Base-by-base conservation (phyloP, 352 stramenopile genomes). In the Pythium brassicae region DNA sequence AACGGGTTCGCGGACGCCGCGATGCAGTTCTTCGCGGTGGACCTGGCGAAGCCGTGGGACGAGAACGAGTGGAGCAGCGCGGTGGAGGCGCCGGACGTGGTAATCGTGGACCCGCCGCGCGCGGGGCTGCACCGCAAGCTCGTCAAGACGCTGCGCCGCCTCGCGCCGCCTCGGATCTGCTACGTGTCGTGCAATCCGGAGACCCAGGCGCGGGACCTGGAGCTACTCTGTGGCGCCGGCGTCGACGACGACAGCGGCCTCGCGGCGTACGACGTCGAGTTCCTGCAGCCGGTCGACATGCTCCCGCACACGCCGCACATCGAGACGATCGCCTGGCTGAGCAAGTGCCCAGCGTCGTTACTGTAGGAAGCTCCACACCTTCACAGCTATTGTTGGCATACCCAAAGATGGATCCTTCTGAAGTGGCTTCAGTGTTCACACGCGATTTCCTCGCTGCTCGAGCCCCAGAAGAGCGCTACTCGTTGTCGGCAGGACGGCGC, bases 101-200 rank as follows among this genome's bases (percentile, higher is more conserved):
- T 90, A 42, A 87, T 92, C 40, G 76, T 92, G 14, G 83, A 92
- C 47, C 83, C 83, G 8, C 83, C 83, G 9, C 79, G 83, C 22
- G 76, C 76, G 23, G 83, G 83, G 6, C 60, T 92, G 26, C 77
- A 87, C 63, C 74, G 71, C 42, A 87, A 87, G 39, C 78, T 92
- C 2, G 69, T 88, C 45, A 63, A 72, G 34, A 69, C 86, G 34
- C 63, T 92, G 9, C 69, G 65, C 15, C 68, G 64, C 0, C 59
- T 92, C 8, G 64, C 58, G 0, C 74, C 78, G 6, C 34, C 48
- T 2, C 61, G 76, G 27, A 83, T 92, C 47, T 84, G 81, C 61
- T 92, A 92, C 57, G 78, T 92, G 19, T 92, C 83, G 42, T 92
- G 83, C 61, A 92, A 92, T 46, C 76, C 75, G 1, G 56, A 77